Conservation (phyloP, 805 yeast species). For the Danielia reshetovae region DNA sequence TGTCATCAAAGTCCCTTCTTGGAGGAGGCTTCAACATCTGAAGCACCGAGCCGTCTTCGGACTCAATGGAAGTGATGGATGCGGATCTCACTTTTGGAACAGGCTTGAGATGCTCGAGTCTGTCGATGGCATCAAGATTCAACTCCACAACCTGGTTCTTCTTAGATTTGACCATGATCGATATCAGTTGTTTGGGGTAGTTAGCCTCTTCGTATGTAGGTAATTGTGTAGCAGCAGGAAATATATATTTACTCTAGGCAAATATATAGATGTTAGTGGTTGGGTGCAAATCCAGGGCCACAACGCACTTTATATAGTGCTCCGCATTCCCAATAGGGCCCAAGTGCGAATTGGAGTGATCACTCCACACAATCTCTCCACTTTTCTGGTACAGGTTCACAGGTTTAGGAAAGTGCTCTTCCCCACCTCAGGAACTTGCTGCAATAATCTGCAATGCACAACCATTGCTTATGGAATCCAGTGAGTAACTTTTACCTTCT, state of each 20-base stretch:
- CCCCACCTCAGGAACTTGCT: no score
- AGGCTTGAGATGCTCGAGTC: slow-evolving; percentile 34
- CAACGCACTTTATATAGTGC: slow-evolving; percentile 1
- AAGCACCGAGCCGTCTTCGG: slow-evolving; percentile 24
- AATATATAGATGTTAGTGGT: neutral
- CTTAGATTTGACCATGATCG: slow-evolving; percentile 21
- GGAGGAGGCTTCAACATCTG: slow-evolving; percentile 38
- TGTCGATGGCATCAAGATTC: slow-evolving; percentile 37
- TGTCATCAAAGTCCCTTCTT: slow-evolving; percentile 53
- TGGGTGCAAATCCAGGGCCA: slow-evolving; percentile 2
- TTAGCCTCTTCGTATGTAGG: slow-evolving; percentile 1
- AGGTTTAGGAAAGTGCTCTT: no score
- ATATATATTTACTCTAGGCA: neutral
- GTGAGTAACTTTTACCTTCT: no score
- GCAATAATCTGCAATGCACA: no score
- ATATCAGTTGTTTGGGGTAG: no score
- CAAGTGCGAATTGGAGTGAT: neutral
- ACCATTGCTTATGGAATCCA: no score
- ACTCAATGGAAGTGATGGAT: slow-evolving; percentile 36
- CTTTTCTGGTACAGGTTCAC: slow-evolving; percentile 9
- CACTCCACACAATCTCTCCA: slow-evolving; percentile 10
- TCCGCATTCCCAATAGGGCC: neutral
- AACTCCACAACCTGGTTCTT: slow-evolving; percentile 21
- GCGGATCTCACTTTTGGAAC: slow-evolving; percentile 36
- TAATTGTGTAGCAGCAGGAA: neutral